Evolutionary conservation across 1,139 yeast species (phyloP).

Genomic region (Nakaseomyces bracarensis): DNA sequence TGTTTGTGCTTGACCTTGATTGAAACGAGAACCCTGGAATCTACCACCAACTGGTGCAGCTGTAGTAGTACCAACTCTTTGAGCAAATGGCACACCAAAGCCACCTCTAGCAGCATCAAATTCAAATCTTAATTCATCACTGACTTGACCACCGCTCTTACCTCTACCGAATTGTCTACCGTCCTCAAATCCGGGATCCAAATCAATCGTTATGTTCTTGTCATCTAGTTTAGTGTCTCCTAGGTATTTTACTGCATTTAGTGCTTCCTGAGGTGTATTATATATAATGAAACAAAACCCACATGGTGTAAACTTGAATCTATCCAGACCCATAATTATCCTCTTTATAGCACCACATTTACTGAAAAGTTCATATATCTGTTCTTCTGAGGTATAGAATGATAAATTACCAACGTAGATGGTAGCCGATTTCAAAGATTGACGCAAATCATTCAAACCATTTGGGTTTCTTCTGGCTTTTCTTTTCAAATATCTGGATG

Average conservation of each 20-base stretch:
- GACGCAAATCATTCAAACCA: constrained; percentile 51
- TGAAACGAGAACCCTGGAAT: constrained; percentile 2
- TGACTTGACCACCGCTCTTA: constrained; percentile 75
- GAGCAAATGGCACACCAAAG: constrained; percentile 31
- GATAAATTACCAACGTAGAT: constrained; percentile 82
- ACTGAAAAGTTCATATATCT: constrained; percentile 74
- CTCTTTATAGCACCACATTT: constrained; percentile 69
- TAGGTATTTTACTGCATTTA: constrained; percentile 72
- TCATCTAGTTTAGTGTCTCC: constrained; percentile 79
- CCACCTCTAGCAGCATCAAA: constrained; percentile 54
- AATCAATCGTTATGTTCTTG: constrained; percentile 66
- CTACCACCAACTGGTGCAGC: constrained; percentile 5
- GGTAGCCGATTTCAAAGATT: constrained; percentile 59
- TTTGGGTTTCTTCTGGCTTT: constrained; percentile 51
- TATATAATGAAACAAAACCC: constrained; percentile 91
- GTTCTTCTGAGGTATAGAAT: constrained; percentile 89
- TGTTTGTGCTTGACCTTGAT: not conserved
- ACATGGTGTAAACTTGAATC: constrained; percentile 84
- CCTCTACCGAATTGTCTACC: constrained; percentile 96
- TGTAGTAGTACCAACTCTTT: constrained; percentile 25
- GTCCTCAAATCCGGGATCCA: constrained; percentile 91
- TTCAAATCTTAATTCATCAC: constrained; percentile 49
- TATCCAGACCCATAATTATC: constrained; percentile 88
- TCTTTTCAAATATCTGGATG: constrained; percentile 64
- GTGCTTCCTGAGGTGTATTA: constrained; percentile 56